phyloP scores from a whole-genome alignment of 2,329 filamentous ascomycete species.

The Colletotrichum incanum region DNA sequence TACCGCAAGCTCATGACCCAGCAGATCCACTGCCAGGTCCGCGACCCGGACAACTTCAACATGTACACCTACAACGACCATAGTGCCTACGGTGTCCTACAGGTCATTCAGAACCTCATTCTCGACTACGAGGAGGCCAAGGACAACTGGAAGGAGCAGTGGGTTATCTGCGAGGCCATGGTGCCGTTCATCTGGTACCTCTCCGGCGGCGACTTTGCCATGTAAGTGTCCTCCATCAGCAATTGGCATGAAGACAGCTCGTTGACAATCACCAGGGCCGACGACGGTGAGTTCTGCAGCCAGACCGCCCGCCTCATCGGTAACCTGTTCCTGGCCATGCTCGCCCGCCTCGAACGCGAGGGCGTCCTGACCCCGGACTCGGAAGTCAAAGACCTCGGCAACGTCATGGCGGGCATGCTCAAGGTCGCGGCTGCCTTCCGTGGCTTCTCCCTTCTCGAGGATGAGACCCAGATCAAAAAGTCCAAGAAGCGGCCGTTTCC shows the following conservation, averaged over 20 bases:
- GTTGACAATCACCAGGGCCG: slow-evolving; percentile 24
- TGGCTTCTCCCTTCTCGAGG: slow-evolving; percentile 43
- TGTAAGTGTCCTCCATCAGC: not conserved
- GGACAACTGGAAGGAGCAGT: slow-evolving; percentile 56
- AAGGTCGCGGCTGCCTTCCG: slow-evolving; percentile 43
- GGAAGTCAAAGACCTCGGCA: slow-evolving; percentile 55
- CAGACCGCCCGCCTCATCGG: slow-evolving; percentile 48
- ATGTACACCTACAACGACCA: slow-evolving; percentile 63
- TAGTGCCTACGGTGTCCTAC: slow-evolving; percentile 56
- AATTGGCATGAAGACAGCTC: not conserved
- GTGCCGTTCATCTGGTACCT: slow-evolving; percentile 50
- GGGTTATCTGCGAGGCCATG: slow-evolving; percentile 58
- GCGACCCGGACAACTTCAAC: slow-evolving; percentile 55
- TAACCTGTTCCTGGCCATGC: slow-evolving; percentile 57
- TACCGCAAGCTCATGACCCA: slow-evolving; percentile 33
- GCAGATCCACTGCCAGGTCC: slow-evolving; percentile 23
- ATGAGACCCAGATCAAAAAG: slow-evolving; percentile 14
- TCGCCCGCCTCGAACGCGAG: slow-evolving; percentile 54
- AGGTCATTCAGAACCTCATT: slow-evolving; percentile 60
- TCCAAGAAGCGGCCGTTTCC: slow-evolving; percentile 46
- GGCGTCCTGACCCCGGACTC: slow-evolving; percentile 52
- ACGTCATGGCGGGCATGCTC: slow-evolving; percentile 57
- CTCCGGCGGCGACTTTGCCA: slow-evolving; percentile 25
- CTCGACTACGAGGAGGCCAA: slow-evolving; percentile 56
- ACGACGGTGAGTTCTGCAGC: slow-evolving; percentile 45